These are phyloP conservation scores for Epichloe hybrida DNA, from an alignment of 2,329 filamentous ascomycete genomes.

Conservation along the genomic window DNA sequence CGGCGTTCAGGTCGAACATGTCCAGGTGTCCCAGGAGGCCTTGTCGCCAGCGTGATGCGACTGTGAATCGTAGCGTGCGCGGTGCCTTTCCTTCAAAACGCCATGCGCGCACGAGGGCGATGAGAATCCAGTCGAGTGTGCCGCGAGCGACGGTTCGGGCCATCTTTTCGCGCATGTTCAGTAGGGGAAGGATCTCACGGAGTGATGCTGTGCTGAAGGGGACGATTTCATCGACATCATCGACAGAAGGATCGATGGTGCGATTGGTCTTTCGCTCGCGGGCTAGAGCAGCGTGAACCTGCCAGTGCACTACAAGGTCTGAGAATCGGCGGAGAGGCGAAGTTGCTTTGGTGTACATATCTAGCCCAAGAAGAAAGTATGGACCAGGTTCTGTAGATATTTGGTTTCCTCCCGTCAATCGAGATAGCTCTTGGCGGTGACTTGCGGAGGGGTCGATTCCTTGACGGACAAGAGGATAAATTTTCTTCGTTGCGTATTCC, in stretches of 20 bases:
- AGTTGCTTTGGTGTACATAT: slow-evolving; percentile 50
- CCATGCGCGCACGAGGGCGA: slow-evolving; percentile 49
- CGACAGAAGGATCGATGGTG: slow-evolving; percentile 13
- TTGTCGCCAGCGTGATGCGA: slow-evolving; percentile 23
- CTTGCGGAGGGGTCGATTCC: slow-evolving; percentile 20
- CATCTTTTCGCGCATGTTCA: slow-evolving; percentile 40
- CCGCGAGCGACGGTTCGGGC: slow-evolving; percentile 31
- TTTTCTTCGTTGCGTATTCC: slow-evolving; percentile 19
- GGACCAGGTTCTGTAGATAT: slow-evolving; percentile 38
- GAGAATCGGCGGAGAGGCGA: slow-evolving; percentile 52
- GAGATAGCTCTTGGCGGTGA: slow-evolving; percentile 17
- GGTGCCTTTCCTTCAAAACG: slow-evolving; percentile 36
- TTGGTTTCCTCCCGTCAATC: slow-evolving; percentile 33
- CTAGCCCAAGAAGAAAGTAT: slow-evolving; percentile 43
- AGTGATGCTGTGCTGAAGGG: slow-evolving; percentile 32
- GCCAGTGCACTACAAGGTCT: slow-evolving; percentile 53
- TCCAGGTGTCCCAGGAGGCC: slow-evolving; percentile 30
- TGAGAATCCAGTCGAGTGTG: slow-evolving; percentile 39
- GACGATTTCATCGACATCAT: slow-evolving; percentile 24
- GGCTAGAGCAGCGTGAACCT: slow-evolving; percentile 45
- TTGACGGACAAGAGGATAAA: slow-evolving; percentile 20
- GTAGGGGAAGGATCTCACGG: slow-evolving; percentile 31
- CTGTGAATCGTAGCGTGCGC: slow-evolving; percentile 34
- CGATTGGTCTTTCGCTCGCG: slow-evolving; percentile 25
- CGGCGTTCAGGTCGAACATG: slow-evolving; percentile 34